Evolutionary conservation across 306 rosid genomes (phyloP), one percentile per base, ranked within the genome.

Genomic region (Vigna angularis): DNA sequence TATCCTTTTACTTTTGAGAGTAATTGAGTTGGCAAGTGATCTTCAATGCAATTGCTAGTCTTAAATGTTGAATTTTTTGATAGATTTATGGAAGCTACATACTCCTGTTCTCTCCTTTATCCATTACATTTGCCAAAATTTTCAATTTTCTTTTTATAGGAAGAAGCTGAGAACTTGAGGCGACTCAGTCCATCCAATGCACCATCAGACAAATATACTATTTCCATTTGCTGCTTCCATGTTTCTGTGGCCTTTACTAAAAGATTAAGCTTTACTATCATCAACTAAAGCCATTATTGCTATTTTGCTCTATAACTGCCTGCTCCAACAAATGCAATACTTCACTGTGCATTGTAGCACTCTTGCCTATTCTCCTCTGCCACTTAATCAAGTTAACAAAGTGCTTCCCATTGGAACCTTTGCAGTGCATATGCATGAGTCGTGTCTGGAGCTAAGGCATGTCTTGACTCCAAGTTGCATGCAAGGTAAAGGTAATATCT

Each of bases 11-110:
- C 81, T 48, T 51, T 68, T 57, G 72, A 16, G 68, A 61, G 55
- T 51, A 61, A 38, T 70, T 50, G 61, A 40, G 77, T 20, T 69
- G 81, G 36, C 61, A 17, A 81, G 32, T 48, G 74, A 59, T 78
- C 49, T 81, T 78, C 42, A 36, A 73, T 40, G 44, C 62, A 74
- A 9, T 70, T 72, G 57, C 47, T 70, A 72, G 26, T 44, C 49
- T 76, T 40, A 30, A 38, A 14, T 30, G 34, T 34, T 56, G 47
- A 50, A 55, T 75, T 49, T 44, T 61, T 36, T 42, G 32, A 76
- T 51, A 63, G 45, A 59, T 72, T 59, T 76, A 52, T 66, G 59
- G 66, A 56, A 66, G 40, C 74, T 74, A 20, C 47, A 26, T 69
- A 11, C 32, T 52, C 11, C 4, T 51, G 72, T 61, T 66, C 40